These are phyloP conservation scores for Fusarium annulatum DNA, from an alignment of 2,329 filamentous ascomycete genomes.

Conservation along the genomic window DNA sequence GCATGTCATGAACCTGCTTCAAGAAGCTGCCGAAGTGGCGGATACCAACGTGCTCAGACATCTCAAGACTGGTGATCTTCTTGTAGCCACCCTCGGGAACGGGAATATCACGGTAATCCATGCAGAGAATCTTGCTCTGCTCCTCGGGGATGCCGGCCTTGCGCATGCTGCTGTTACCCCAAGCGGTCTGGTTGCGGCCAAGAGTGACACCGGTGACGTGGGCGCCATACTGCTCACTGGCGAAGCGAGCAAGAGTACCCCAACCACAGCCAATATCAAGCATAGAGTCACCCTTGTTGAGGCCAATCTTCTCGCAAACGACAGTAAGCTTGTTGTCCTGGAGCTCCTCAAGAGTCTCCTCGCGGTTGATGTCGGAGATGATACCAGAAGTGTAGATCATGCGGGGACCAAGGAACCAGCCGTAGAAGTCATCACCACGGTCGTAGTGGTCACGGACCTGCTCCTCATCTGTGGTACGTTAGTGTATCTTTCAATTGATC, in stretches of 20 bases:
- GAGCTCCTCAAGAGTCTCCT: conserved; percentile 92
- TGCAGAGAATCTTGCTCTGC: conserved; percentile 92
- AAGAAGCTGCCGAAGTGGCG: conserved; percentile 86
- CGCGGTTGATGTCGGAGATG: conserved; percentile 85
- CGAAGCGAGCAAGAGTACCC: conserved; percentile 95
- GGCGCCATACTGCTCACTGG: conserved; percentile 90
- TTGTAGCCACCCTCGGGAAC: conserved; percentile 77
- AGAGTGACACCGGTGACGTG: conserved; percentile 90
- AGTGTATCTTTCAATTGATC: neutral
- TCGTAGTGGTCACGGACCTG: conserved; percentile 98
- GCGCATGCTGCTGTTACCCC: conserved; percentile 91
- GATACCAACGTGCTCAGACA: conserved; percentile 98
- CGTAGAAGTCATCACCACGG: conserved; percentile 97
- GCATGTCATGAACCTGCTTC: conserved; percentile 91
- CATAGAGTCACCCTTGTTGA: conserved; percentile 83
- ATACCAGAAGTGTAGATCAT: conserved; percentile 99
- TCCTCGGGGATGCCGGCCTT: conserved; percentile 84
- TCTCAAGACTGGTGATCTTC: conserved; percentile 97
- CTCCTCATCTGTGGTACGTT: conserved; percentile 73
- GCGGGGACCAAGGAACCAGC: conserved; percentile 96
- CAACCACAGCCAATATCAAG: conserved; percentile 98
- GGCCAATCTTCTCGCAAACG: conserved; percentile 94
- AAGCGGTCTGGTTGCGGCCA: conserved; percentile 94
- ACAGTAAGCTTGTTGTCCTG: conserved; percentile 97
- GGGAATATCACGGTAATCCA: conserved; percentile 96